phyloP scores from a whole-genome alignment of 352 stramenopile species.

The Saprolegnia parasitica region DNA sequence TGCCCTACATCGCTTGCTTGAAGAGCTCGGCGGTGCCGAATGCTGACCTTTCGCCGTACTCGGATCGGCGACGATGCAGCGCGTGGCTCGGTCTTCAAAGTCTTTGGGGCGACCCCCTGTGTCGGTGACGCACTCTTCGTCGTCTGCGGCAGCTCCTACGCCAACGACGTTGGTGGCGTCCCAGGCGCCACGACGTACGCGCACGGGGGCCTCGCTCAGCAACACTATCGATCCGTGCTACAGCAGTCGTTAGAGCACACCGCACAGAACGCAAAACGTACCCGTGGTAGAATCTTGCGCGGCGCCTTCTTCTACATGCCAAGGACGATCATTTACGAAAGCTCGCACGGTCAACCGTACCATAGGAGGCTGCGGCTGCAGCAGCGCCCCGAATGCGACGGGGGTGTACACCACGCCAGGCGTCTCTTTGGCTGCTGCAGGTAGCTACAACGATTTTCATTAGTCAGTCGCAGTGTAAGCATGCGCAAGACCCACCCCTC shows the following conservation, averaged over 20 bases:
- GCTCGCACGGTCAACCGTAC: background rate
- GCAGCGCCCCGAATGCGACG: background rate
- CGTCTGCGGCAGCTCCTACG: background rate
- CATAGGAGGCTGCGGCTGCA: background rate
- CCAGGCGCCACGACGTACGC: background rate
- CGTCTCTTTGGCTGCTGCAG: background rate
- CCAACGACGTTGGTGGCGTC: background rate
- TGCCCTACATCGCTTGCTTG: too few species aligned
- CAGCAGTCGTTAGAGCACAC: background rate
- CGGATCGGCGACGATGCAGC: too few species aligned
- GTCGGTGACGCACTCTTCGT: background rate
- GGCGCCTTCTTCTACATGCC: background rate
- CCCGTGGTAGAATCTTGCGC: background rate
- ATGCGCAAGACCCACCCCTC: too few species aligned
- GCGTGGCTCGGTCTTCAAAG: too few species aligned
- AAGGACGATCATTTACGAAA: background rate
- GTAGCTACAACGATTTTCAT: too few species aligned
- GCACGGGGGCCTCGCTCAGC: background rate
- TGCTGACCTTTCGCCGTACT: too few species aligned
- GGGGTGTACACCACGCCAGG: background rate
- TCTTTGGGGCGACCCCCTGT: too few species aligned
- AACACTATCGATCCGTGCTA: constrained; percentile 9
- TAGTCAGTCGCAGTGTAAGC: too few species aligned
- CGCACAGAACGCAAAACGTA: background rate
- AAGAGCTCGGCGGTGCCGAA: too few species aligned